phyloP scores from a whole-genome alignment of 2,329 filamentous ascomycete genomes.

The Monilinia fructigena region DNA sequence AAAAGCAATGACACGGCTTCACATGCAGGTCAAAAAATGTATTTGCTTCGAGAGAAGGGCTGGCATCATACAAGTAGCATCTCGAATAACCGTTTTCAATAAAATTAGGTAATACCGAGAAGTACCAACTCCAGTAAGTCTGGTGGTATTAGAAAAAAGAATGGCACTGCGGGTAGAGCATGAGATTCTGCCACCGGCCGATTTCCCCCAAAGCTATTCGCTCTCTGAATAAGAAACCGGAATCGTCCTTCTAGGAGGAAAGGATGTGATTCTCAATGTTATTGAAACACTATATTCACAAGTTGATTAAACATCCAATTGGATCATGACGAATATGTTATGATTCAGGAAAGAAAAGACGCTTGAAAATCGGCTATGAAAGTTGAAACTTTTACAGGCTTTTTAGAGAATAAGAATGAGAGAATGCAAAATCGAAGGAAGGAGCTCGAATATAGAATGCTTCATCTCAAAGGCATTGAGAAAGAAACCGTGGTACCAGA shows the following conservation, averaged over 20 bases:
- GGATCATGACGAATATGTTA: neutral
- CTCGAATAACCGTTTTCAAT: neutral
- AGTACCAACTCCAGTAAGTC: neutral
- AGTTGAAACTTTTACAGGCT: slow-evolving; percentile 13
- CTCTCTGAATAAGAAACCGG: neutral
- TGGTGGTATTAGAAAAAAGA: neutral
- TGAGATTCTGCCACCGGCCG: neutral
- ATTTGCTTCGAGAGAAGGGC: neutral
- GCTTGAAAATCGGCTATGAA: neutral
- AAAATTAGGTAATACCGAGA: neutral
- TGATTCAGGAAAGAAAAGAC: neutral
- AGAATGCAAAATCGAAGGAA: neutral
- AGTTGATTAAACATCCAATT: neutral
- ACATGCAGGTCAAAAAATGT: neutral
- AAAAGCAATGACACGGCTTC: neutral
- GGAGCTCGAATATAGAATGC: no score
- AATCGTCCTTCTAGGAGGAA: neutral
- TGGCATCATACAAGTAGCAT: no score
- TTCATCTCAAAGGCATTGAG: no score
- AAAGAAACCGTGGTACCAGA: no score
- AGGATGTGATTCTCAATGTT: neutral
- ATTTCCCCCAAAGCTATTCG: neutral
- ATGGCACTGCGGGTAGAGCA: accelerated
- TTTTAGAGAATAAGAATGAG: neutral
- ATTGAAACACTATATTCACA: no score